These are phyloP conservation scores for Haematococcus lacustris DNA, from an alignment of 139 green algal genomes.

Conservation along the genomic window DNA sequence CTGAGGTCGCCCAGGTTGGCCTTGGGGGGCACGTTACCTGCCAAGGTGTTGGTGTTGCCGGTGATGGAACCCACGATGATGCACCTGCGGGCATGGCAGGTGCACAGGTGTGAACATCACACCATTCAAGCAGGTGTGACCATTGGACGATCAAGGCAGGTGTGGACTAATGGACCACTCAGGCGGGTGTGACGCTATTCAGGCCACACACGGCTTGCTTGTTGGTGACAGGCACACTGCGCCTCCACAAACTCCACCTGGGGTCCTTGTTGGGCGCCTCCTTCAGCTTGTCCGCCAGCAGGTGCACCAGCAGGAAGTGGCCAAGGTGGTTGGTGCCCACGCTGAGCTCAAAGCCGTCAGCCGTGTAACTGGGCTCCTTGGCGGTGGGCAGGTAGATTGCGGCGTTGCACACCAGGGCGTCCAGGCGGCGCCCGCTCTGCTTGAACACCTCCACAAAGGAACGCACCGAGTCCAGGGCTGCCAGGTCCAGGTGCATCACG, in stretches of 20 bases:
- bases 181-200: no score
- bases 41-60: constrained; percentile 93
- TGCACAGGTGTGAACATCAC: no score
- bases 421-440: constrained; percentile 52
- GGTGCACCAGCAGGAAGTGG: constrained; percentile 86
- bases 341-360: constrained; percentile 82
- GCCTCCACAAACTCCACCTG: no score
- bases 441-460: constrained; percentile 75
- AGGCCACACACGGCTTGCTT: no score
- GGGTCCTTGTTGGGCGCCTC: constrained; percentile 47
- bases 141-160: no score
- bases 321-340: constrained; percentile 86
- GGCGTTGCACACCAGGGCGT: constrained; percentile 86
- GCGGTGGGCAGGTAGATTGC: constrained; percentile 86
- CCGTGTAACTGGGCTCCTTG: constrained; percentile 73
- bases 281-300: constrained; percentile 80
- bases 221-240: no score
- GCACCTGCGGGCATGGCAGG: no score
- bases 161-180: no score
- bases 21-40: constrained; percentile 84
- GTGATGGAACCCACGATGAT: constrained; percentile 70
- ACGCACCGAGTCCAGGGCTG: constrained; percentile 67
- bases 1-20: constrained; percentile 84
- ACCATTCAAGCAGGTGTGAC: no score
- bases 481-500: constrained; percentile 82